A percentile compares a stretch with the other conserved stretches of the same genome.
These are phyloP conservation scores for Skeletonema tropicum DNA, from an alignment of 108 stramenopile species.

Conservation along the genomic window DNA sequence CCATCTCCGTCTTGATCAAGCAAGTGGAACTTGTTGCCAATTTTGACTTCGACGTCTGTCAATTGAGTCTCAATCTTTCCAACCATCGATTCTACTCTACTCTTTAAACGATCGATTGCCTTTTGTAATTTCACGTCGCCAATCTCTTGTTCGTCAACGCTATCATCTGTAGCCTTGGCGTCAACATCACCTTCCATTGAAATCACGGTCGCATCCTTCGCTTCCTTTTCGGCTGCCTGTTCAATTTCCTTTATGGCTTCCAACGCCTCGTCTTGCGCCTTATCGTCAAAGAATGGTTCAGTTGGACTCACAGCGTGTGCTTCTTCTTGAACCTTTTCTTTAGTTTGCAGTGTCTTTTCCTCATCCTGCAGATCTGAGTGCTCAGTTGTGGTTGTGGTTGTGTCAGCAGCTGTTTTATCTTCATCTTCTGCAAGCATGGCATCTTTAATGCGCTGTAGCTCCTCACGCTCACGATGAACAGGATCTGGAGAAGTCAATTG, in stretches of 20 bases:
- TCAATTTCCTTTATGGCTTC: constrained; percentile 51
- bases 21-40: constrained; percentile 96
- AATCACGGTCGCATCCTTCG: constrained; percentile 53
- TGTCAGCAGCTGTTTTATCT: constrained; percentile 32
- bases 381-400: not conserved
- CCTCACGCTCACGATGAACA: constrained; percentile 75
- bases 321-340: constrained; percentile 19
- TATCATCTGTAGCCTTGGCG: constrained; percentile 30
- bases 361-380: constrained; percentile 16
- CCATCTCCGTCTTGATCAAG: constrained; percentile 97
- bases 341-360: not conserved
- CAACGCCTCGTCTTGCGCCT: constrained; percentile 41
- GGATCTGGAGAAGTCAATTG: constrained; percentile 81
- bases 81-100: constrained; percentile 89
- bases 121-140: constrained; percentile 53
- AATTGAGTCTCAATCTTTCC: constrained; percentile 92
- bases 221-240: constrained; percentile 50
- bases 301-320: constrained; percentile 16
- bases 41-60: constrained; percentile 82
- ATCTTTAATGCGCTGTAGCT: constrained; percentile 72
- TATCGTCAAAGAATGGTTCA: constrained; percentile 29
- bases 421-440: constrained; percentile 58
- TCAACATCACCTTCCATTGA: constrained; percentile 46
- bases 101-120: constrained; percentile 75
- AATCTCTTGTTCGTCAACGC: constrained; percentile 15